These are phyloP conservation scores for Ramularia endophylla DNA, from an alignment of 2,329 filamentous ascomycete genomes.

Conservation along the genomic window DNA sequence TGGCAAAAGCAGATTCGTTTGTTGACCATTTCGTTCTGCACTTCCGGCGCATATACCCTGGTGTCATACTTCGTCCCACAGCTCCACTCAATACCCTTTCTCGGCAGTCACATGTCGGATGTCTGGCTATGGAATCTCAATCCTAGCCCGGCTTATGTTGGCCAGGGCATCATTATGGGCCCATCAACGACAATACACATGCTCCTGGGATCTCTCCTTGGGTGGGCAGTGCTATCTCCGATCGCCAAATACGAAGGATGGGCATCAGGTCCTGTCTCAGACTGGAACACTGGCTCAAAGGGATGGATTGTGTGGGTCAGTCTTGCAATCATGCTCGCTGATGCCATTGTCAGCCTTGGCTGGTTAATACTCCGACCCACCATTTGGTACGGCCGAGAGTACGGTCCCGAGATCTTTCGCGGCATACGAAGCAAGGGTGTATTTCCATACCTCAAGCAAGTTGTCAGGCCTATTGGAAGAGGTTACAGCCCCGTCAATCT, in stretches of 20 bases:
- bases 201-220: constrained; percentile 80
- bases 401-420: constrained; percentile 30
- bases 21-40: constrained; percentile 53
- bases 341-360: constrained; percentile 80
- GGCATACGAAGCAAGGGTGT: constrained; percentile 26
- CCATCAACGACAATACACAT: constrained; percentile 93
- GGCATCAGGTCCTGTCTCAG: constrained; percentile 78
- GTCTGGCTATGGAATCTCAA: constrained; percentile 96
- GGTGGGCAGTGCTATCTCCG: constrained; percentile 87
- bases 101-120: constrained; percentile 66
- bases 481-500: constrained; percentile 36
- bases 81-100: constrained; percentile 78
- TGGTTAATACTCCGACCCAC: constrained; percentile 67
- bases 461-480: constrained; percentile 30
- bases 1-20: constrained; percentile 59
- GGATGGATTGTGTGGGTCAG: constrained; percentile 99
- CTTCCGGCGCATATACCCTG: constrained; percentile 61
- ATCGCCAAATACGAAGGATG: constrained; percentile 79
- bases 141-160: constrained; percentile 93
- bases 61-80: constrained; percentile 85
- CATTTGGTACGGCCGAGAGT: constrained; percentile 41
- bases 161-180: constrained; percentile 98
- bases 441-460: constrained; percentile 28
- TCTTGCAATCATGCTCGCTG: constrained; percentile 91
- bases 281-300: constrained; percentile 91